These are phyloP conservation scores for Phytophthora crassamura DNA, from an alignment of 352 stramenopile species.

Conservation along the genomic window DNA sequence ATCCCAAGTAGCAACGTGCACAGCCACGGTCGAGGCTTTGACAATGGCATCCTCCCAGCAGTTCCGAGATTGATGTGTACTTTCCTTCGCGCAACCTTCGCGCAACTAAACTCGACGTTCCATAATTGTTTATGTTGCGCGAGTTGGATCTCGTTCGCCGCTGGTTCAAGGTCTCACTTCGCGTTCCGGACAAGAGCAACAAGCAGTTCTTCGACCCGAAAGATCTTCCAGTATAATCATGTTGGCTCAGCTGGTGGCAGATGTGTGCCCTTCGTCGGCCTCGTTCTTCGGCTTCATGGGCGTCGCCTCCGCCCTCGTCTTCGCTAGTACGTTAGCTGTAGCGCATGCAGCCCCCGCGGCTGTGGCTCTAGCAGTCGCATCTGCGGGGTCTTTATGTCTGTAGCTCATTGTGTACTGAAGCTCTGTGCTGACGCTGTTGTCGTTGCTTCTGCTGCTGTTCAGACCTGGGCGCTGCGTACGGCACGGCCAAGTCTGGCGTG, in stretches of 20 bases:
- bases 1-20: conserved; percentile 32
- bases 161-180: too few species aligned
- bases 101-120: not conserved
- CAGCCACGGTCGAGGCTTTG: too few species aligned
- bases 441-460: conserved; percentile 4
- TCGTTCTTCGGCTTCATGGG: conserved; percentile 99
- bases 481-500: conserved; percentile 97
- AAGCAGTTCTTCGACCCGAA: too few species aligned
- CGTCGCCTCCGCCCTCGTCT: conserved; percentile 93
- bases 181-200: too few species aligned
- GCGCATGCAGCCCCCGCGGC: too few species aligned
- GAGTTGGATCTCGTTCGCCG: too few species aligned
- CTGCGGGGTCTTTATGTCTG: too few species aligned
- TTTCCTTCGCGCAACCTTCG: conserved; percentile 4
- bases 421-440: conserved; percentile 2
- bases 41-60: conserved; percentile 8
- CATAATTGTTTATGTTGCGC: too few species aligned
- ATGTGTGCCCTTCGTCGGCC: conserved; percentile 97
- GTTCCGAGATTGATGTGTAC: conserved; percentile 23
- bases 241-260: conserved; percentile 76
- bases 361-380: too few species aligned
- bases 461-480: conserved; percentile 97
- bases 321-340: conserved; percentile 39
- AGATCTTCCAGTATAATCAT: conserved; percentile 27
- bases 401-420: too few species aligned